A percentile compares a stretch with the other conserved stretches of the same genome.
These are phyloP conservation scores for Escallonia rubra DNA, from an alignment of 129 eudicot genomes.

Conservation along the genomic window DNA sequence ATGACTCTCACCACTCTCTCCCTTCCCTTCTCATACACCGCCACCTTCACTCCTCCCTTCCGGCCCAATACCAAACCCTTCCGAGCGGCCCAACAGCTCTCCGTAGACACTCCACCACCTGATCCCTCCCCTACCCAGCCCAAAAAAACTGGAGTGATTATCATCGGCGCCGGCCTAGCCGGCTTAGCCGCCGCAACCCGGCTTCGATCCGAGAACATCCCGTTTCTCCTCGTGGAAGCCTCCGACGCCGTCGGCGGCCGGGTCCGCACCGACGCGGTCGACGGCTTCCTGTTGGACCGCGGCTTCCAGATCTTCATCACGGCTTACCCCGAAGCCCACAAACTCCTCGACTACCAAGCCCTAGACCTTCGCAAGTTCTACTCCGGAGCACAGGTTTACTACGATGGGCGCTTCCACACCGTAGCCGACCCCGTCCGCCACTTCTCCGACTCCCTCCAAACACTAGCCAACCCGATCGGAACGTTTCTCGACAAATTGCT, in stretches of 20 bases:
- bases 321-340: constrained; percentile 82
- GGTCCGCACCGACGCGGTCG: constrained; percentile 80
- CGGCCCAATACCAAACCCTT: constrained; percentile 26
- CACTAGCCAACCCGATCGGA: constrained; percentile 76
- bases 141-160: constrained; percentile 43
- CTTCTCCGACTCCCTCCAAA: constrained; percentile 44
- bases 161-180: constrained; percentile 89
- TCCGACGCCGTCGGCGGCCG: constrained; percentile 96
- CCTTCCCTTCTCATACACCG: constrained; percentile 26
- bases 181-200: constrained; percentile 83
- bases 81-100: constrained; percentile 28
- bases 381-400: constrained; percentile 78
- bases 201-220: constrained; percentile 62
- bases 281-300: constrained; percentile 95
- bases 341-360: constrained; percentile 50
- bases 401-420: constrained; percentile 54
- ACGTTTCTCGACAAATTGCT: constrained; percentile 55
- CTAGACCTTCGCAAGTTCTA: constrained; percentile 61
- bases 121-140: constrained; percentile 14
- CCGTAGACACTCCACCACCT: constrained; percentile 38
- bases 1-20: constrained; percentile 34
- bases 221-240: constrained; percentile 76
- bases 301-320: constrained; percentile 98
- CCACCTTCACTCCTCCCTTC: constrained; percentile 16
- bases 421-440: constrained; percentile 93